These are phyloP conservation scores for Suillus discolor DNA, from an alignment of 768 basidiomycete genomes.

Conservation along the genomic window DNA sequence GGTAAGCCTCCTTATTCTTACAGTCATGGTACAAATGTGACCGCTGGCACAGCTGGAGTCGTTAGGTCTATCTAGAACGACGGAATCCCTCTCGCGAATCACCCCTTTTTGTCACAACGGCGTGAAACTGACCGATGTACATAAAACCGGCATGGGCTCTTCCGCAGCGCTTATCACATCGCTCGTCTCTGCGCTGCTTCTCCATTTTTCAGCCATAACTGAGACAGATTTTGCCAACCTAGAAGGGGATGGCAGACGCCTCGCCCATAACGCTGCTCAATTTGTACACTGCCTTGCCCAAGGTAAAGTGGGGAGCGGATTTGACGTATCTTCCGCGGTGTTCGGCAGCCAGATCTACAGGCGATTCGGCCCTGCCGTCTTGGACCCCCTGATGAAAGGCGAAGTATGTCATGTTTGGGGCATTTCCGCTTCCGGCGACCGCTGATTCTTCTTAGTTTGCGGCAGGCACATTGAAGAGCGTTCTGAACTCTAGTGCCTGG, in stretches of 20 bases:
- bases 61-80: constrained; percentile 59
- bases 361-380: constrained; percentile 76
- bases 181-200: constrained; percentile 80
- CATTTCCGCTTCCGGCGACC: constrained; percentile 1
- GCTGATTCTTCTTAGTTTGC: constrained; percentile 15
- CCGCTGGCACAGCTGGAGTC: constrained; percentile 55
- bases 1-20: constrained; percentile 44
- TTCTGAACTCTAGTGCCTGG: constrained; percentile 72
- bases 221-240: constrained; percentile 46
- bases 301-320: constrained; percentile 97
- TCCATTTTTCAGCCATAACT: constrained; percentile 70
- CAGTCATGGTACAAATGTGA: background rate
- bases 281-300: constrained; percentile 96
- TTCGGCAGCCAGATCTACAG: constrained; percentile 95
- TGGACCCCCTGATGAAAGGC: constrained; percentile 64
- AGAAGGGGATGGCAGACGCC: constrained; percentile 47
- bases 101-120: constrained; percentile 75
- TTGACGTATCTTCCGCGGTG: constrained; percentile 92
- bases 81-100: constrained; percentile 67
- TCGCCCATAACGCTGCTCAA: constrained; percentile 93
- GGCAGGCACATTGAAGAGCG: constrained; percentile 37
- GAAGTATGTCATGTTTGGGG: constrained; percentile 22
- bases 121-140: constrained; percentile 75
- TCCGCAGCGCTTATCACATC: constrained; percentile 98
- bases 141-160: constrained; percentile 98